Percentiles rank a stretch among this genome's conserved stretches.
Evolutionary conservation across 2,329 filamentous ascomycete genomes (phyloP).

Genomic region (Rugonectria rugulosa): DNA sequence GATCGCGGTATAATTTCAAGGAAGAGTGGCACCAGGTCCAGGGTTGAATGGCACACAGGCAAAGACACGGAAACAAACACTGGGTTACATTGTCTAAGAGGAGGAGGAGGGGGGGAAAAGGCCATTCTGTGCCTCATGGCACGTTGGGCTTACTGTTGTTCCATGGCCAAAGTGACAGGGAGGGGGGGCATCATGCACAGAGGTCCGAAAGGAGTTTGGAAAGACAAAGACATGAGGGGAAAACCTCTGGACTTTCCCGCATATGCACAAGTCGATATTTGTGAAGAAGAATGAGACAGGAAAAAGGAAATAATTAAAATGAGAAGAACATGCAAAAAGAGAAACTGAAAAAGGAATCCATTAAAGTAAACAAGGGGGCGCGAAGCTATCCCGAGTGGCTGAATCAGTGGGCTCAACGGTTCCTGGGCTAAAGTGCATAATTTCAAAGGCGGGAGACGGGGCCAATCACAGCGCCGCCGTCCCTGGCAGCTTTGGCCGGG

Average conservation of each 20-base stretch:
- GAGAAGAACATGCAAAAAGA: background rate
- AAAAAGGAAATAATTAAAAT: background rate
- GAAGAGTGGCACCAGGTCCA: background rate
- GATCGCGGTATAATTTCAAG: background rate
- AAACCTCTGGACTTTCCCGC: background rate
- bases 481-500: conserved; percentile 35
- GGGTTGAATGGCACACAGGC: background rate
- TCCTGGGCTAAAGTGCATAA: conserved; percentile 40
- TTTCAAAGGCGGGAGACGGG: conserved; percentile 7
- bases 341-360: no score
- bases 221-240: background rate
- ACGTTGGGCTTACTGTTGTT: no score
- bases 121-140: no score
- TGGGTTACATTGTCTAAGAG: conserved; percentile 3
- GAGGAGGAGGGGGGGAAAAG: background rate
- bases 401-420: conserved; percentile 23
- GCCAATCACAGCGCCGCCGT: conserved; percentile 34
- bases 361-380: background rate
- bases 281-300: background rate
- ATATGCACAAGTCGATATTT: background rate
- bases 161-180: background rate
- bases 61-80: background rate
- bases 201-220: background rate
- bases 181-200: background rate
- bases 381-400: background rate